These are phyloP conservation scores for Fusarium incarnatum DNA, from an alignment of 2,329 filamentous ascomycete genomes.

Conservation along the genomic window DNA sequence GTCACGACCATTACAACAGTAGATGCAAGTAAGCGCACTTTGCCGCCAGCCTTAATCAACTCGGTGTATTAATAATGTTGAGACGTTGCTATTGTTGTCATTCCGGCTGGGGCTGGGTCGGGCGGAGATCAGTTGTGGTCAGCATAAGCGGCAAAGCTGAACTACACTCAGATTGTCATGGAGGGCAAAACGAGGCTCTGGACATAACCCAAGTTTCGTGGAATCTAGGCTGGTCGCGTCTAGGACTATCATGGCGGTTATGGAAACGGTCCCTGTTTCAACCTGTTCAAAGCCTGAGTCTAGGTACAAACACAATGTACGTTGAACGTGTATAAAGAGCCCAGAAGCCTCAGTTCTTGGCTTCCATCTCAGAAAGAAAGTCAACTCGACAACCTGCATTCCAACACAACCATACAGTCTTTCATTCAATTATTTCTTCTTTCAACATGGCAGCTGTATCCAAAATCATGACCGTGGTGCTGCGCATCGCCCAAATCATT, in stretches of 20 bases:
- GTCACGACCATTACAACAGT: neutral
- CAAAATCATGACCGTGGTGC: neutral
- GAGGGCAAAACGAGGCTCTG: neutral
- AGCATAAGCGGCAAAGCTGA: neutral
- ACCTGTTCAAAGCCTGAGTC: neutral
- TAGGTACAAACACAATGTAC: neutral
- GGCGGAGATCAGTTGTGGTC: neutral
- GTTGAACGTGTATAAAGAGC: neutral
- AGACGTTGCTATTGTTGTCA: neutral
- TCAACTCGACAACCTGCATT: neutral
- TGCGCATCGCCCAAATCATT: neutral
- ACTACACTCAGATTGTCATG: neutral
- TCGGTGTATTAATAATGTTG: neutral
- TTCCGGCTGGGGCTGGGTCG: neutral
- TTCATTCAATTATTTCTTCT: neutral
- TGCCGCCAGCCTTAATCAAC: neutral
- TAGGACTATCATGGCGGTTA: neutral
- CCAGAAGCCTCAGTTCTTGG: neutral
- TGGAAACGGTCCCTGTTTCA: neutral
- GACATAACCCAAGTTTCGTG: fast-evolving
- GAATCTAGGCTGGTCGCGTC: neutral
- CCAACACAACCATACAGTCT: neutral
- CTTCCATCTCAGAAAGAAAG: neutral
- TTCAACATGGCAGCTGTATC: neutral
- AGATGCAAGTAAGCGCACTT: neutral